These are phyloP conservation scores for Amylocarpus encephaloides DNA, from an alignment of 2,329 filamentous ascomycete genomes.

Conservation along the genomic window DNA sequence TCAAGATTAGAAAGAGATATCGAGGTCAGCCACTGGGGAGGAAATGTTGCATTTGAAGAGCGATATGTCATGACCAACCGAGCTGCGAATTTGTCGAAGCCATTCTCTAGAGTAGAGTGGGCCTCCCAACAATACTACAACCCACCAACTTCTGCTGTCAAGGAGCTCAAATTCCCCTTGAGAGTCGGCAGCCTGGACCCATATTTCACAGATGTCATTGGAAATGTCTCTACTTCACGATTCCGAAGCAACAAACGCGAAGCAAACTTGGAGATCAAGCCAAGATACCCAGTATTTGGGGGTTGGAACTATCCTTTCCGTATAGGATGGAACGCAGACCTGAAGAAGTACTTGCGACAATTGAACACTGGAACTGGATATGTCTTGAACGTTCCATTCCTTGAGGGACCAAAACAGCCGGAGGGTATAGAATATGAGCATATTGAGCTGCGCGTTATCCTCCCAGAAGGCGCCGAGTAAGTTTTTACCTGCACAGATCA, in stretches of 20 bases:
- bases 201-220: slow-evolving; percentile 94
- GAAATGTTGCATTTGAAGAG: slow-evolving; percentile 92
- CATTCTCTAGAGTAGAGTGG: slow-evolving; percentile 75
- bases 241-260: slow-evolving; percentile 75
- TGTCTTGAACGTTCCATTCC: slow-evolving; percentile 82
- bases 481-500: slow-evolving; percentile 43
- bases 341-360: slow-evolving; percentile 68
- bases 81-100: slow-evolving; percentile 67
- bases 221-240: slow-evolving; percentile 89
- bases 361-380: slow-evolving; percentile 59
- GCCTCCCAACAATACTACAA: slow-evolving; percentile 68
- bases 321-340: slow-evolving; percentile 88
- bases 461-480: slow-evolving; percentile 86
- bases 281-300: slow-evolving; percentile 92
- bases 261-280: slow-evolving; percentile 82
- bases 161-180: slow-evolving; percentile 74
- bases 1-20: slow-evolving; percentile 79
- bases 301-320: slow-evolving; percentile 98
- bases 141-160: slow-evolving; percentile 70
- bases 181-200: slow-evolving; percentile 73
- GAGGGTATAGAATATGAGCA: slow-evolving; percentile 85
- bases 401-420: slow-evolving; percentile 80
- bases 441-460: slow-evolving; percentile 71
- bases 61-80: slow-evolving; percentile 83
- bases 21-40: slow-evolving; percentile 96